A percentile compares a stretch with the other conserved stretches of the same genome.
These are phyloP conservation scores for Imleria badia DNA, from an alignment of 768 basidiomycete species.

Conservation along the genomic window DNA sequence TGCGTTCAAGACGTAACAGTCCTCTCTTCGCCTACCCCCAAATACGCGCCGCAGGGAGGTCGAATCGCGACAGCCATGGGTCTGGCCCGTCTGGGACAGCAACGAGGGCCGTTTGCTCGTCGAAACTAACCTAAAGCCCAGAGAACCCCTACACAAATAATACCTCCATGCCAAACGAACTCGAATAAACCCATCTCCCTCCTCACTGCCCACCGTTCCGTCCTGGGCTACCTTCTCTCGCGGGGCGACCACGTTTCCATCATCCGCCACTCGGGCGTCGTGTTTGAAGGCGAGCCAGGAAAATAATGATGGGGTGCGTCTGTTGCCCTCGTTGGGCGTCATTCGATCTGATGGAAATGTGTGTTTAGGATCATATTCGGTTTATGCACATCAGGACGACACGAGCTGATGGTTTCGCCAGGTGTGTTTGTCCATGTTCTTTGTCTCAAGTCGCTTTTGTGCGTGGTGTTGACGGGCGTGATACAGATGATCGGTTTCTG, in stretches of 20 bases:
- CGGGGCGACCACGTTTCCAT: slow-evolving; percentile 75
- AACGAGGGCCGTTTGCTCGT: no score
- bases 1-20: no score
- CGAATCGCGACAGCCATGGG: no score
- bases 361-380: slow-evolving; percentile 71
- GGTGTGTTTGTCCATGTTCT: slow-evolving; percentile 66
- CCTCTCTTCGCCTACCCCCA: no score
- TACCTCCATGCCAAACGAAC: slow-evolving; percentile 63
- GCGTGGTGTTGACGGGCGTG: no score
- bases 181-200: slow-evolving; percentile 76
- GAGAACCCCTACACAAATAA: no score
- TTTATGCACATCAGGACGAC: slow-evolving; percentile 93
- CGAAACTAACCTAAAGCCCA: no score
- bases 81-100: no score
- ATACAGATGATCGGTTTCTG: slow-evolving; percentile 73
- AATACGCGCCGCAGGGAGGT: no score
- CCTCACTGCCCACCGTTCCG: slow-evolving; percentile 79
- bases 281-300: slow-evolving; percentile 85
- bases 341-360: background rate
- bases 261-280: slow-evolving; percentile 79
- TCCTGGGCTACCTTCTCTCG: slow-evolving; percentile 84
- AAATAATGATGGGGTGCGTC: slow-evolving; percentile 58
- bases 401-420: slow-evolving; percentile 94
- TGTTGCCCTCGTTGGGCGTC: no score
- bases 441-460: no score